phyloP scores from a whole-genome alignment of 257 asterid genomes.

The Apocynum venetum region DNA sequence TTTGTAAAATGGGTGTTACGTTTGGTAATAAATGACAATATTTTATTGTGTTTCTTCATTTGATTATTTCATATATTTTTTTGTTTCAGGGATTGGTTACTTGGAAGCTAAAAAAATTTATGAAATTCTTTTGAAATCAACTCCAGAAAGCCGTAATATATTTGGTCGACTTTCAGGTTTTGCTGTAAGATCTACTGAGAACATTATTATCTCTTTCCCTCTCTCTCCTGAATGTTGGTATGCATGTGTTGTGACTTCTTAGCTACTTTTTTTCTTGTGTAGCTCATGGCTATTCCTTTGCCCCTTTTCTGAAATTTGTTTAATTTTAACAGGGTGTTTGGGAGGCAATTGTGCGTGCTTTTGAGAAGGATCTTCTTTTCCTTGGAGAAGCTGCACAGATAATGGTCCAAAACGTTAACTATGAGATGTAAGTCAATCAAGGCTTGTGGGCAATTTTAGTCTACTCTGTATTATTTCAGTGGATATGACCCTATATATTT shows the following conservation, averaged over 20 bases:
- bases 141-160: constrained; percentile 90
- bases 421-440: constrained; percentile 64
- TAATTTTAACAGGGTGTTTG: constrained; percentile 70
- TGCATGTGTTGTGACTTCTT: background rate
- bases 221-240: background rate
- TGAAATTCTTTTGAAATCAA: constrained; percentile 70
- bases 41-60: background rate
- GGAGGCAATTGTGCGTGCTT: constrained; percentile 84
- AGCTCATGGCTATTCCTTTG: background rate
- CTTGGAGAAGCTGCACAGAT: constrained; percentile 96
- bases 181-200: constrained; percentile 70
- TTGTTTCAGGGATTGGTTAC: constrained; percentile 69
- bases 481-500: constrained; percentile 8
- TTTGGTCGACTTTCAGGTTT: constrained; percentile 99
- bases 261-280: background rate
- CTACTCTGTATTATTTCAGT: background rate
- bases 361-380: constrained; percentile 76
- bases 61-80: constrained; percentile 7
- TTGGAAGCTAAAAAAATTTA: constrained; percentile 74
- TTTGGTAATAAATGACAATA: too few relatives aligned
- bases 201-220: constrained; percentile 11
- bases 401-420: constrained; percentile 87
- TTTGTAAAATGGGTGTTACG: too few relatives aligned
- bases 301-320: constrained; percentile 15
- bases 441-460: constrained; percentile 35